Conservation (phyloP, 371 early-diverging fungal genomes). For the Mortierella sp. region DNA sequence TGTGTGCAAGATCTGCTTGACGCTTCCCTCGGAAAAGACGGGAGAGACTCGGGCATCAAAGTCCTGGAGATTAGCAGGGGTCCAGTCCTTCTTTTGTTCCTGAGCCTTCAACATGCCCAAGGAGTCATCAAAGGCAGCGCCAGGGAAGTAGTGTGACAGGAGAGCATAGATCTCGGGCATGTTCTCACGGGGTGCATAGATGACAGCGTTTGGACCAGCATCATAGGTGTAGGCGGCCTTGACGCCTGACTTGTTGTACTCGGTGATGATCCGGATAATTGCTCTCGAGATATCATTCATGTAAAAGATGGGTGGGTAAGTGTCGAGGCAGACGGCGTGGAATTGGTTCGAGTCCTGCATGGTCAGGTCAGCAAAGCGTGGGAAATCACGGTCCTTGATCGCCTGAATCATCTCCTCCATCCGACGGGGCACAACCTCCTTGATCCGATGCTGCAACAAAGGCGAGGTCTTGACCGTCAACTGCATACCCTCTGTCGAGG, state of each 20-base stretch:
- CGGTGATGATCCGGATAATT: slow-evolving; percentile 87
- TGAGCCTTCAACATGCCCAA: slow-evolving; percentile 58
- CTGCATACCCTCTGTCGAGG: slow-evolving; percentile 98
- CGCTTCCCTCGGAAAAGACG: slow-evolving; percentile 74
- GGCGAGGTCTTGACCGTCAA: slow-evolving; percentile 91
- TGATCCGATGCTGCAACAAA: slow-evolving; percentile 87
- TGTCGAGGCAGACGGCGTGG: slow-evolving; percentile 96
- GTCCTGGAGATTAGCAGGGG: slow-evolving; percentile 55
- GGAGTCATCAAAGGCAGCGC: slow-evolving; percentile 72
- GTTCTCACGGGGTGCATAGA: slow-evolving; percentile 86
- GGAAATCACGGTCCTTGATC: slow-evolving; percentile 88
- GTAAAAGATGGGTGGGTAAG: slow-evolving; percentile 95
- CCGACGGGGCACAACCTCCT: slow-evolving; percentile 84
- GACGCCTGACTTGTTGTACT: slow-evolving; percentile 83
- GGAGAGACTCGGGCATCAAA: slow-evolving; percentile 70
- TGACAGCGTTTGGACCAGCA: slow-evolving; percentile 99
- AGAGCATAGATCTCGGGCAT: slow-evolving; percentile 86
- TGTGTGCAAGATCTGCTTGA: slow-evolving; percentile 91
- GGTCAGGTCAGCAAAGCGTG: slow-evolving; percentile 91
- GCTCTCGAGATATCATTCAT: slow-evolving; percentile 93
- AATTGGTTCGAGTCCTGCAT: slow-evolving; percentile 99
- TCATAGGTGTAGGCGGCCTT: slow-evolving; percentile 93
- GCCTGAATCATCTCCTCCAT: slow-evolving; percentile 90
- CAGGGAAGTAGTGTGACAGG: slow-evolving; percentile 88
- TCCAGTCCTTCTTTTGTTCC: slow-evolving; percentile 51